Evolutionary conservation across 2,329 filamentous ascomycete species (phyloP).

Genomic region (Cordyceps militaris): DNA sequence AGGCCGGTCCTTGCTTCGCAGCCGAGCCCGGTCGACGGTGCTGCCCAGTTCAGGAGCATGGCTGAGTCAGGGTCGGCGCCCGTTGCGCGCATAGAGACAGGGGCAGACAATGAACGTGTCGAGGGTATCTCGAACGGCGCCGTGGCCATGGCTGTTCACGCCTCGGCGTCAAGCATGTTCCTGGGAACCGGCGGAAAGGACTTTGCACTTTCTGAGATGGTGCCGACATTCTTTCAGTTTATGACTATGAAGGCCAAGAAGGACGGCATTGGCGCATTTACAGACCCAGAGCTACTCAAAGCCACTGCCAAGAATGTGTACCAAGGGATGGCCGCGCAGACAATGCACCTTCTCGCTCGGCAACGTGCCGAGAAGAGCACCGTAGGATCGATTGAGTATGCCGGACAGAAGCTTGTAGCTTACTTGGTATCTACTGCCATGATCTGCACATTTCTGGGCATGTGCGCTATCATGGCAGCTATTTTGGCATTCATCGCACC

Average conservation of each 20-base stretch:
- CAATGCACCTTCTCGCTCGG: slow-evolving; percentile 4
- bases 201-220: slow-evolving; percentile 17
- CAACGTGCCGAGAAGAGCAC: slow-evolving; percentile 4
- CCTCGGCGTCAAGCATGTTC: slow-evolving; percentile 13
- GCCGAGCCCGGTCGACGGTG: slow-evolving; percentile 13
- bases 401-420: slow-evolving; percentile 12
- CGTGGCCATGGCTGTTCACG: slow-evolving; percentile 15
- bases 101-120: not conserved
- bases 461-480: not conserved
- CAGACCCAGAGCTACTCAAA: slow-evolving; percentile 15
- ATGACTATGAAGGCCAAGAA: slow-evolving; percentile 19
- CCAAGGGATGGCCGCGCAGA: slow-evolving; percentile 14
- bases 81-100: not conserved
- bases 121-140: slow-evolving; percentile 14
- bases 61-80: not conserved
- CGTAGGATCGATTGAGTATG: slow-evolving; percentile 2
- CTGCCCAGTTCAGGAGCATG: slow-evolving; percentile 11
- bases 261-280: slow-evolving; percentile 13
- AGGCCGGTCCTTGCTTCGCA: slow-evolving; percentile 14
- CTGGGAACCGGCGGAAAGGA: slow-evolving; percentile 18
- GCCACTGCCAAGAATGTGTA: slow-evolving; percentile 5
- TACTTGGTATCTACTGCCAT: slow-evolving; percentile 10
- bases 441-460: slow-evolving; percentile 11
- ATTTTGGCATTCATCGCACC: slow-evolving; percentile 12
- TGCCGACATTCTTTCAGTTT: slow-evolving; percentile 21